Conservation (phyloP, 176 grass and related monocot species). For the Oryza nivara region DNA sequence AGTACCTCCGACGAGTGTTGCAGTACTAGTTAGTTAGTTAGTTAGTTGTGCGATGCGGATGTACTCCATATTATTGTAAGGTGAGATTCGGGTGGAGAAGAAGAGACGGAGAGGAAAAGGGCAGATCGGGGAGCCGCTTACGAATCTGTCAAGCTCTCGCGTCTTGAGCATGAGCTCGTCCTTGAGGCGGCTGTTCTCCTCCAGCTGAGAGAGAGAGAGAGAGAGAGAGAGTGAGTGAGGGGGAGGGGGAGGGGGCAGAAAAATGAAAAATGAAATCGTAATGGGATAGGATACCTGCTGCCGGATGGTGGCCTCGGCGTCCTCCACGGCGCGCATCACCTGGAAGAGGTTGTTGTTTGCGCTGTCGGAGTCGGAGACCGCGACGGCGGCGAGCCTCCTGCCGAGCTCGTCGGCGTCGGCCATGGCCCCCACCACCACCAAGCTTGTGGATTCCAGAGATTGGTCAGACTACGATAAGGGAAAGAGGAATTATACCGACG, state of each 20-base stretch:
- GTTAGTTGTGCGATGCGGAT: not conserved
- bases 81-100: no score
- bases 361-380: constrained; percentile 44
- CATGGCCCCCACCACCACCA: constrained; percentile 8
- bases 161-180: constrained; percentile 80
- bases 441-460: no score
- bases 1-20: no score
- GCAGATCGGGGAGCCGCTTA: constrained; percentile 48
- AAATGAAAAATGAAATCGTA: no score
- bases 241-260: not conserved
- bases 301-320: constrained; percentile 86
- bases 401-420: constrained; percentile 53
- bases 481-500: no score
- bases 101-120: no score
- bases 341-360: constrained; percentile 69
- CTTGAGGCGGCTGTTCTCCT: constrained; percentile 90
- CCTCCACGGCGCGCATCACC: constrained; percentile 85
- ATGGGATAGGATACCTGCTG: constrained; percentile 56
- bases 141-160: constrained; percentile 66
- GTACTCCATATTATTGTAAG: no score
- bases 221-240: not conserved
- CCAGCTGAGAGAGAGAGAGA: constrained; percentile 50
- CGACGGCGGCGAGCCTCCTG: constrained; percentile 36
- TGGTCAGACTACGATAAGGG: no score
- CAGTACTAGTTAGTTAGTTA: no score